Evolutionary conservation across 768 basidiomycete species (phyloP), one percentile per base, ranked within the genome.

Genomic region (Kwoniella shandongensis): DNA sequence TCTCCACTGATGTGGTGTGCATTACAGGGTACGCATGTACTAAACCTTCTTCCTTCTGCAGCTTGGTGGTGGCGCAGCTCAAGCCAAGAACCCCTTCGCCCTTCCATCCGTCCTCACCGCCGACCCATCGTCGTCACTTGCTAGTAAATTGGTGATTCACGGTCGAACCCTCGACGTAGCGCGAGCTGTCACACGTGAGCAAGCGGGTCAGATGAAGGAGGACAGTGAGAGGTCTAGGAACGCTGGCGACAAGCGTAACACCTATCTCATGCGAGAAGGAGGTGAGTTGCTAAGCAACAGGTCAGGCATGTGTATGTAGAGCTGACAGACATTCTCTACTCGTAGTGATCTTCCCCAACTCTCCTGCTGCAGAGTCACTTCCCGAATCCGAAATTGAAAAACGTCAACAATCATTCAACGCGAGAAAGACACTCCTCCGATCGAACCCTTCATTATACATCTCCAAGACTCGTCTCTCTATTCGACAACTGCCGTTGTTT

Each of bases 261-360:
- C 96, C 72, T 97, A 99, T 74, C 84, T 99, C 57, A 82, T 99
- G 65, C 84, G 90, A 12, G 96, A 99, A 83, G 96, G 96, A 80
- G 89, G 93, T 89, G 69, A 65, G 85, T 78, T 26, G 8, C 44
- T 46, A 8, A 41, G 6, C 8, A 41, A 41, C 8, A 17, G 35
- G 35, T n/a, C 40, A 30, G 39, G 26, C 22, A 8, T 23, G 2
- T 1, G 22, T 41, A 3, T 23, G 18, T 17, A 25, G 4, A 39
- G 13, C 32, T 6, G 32, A 32, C 7, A 32, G 32, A 6, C 7
- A 32, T 13, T 13, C 13, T 52, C 38, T 10, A 17, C 15, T 46
- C 44, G 6, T 56, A 98, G 96, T 94, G 42, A 89, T 99, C 63
- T 81, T 96, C 64, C 89, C 92, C 1, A 91, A 88, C 66, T 84